Base-by-base conservation (phyloP, 1,139 yeast genomes). In the Tardiomyces blankii region DNA sequence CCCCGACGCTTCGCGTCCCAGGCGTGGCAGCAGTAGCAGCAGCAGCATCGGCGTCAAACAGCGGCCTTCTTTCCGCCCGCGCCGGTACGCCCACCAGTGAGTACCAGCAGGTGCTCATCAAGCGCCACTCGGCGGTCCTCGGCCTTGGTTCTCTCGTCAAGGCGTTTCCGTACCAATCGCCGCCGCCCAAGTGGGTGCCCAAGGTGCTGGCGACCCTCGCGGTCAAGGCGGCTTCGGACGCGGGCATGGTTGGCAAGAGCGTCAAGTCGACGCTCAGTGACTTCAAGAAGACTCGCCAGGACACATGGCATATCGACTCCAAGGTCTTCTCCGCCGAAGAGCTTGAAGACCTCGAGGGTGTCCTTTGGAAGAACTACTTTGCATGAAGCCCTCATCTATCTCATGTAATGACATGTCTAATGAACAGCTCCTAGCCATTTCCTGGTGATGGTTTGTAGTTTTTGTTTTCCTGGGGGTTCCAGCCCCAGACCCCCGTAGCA, bases 261-360 rank as follows among this genome's bases (percentile, higher is more conserved):
- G 95, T 95, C 7, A 91, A 91, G 64, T 80, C 81, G 30, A 75
- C 79, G 1, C 72, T 93, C 44, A 82, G 95, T 49, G 82, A 80
- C 51, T 93, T 91, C 66, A 91, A 89, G 62, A 89, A 88, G 67
- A 82, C 87, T 5, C 77, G 98, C 54, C 95, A 89, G 48, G 98
- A 93, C 59, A 87, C 96, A 0, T 93, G 99, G 99, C 95, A 85
- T 55, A 75, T 87, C 51, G 98, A 93, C 62, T 76, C 85, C 49
- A 73, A 73, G 55, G 79, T 78, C 7, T 93, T 93, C 62, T 77
- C 80, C 6, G 78, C 75, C 44, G 86, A 82, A 13, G 95, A 91
- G 63, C 70, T 88, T 44, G 94, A 88, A 58, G 96, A 88, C 62
- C 69, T 93, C 46, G 97, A 91, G 62, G 98, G 98, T 40, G 96